Percentiles rank a stretch among this genome's conserved stretches.
These are phyloP conservation scores for Cercophora scortea DNA, from an alignment of 495 filamentous ascomycete genomes.

Conservation along the genomic window DNA sequence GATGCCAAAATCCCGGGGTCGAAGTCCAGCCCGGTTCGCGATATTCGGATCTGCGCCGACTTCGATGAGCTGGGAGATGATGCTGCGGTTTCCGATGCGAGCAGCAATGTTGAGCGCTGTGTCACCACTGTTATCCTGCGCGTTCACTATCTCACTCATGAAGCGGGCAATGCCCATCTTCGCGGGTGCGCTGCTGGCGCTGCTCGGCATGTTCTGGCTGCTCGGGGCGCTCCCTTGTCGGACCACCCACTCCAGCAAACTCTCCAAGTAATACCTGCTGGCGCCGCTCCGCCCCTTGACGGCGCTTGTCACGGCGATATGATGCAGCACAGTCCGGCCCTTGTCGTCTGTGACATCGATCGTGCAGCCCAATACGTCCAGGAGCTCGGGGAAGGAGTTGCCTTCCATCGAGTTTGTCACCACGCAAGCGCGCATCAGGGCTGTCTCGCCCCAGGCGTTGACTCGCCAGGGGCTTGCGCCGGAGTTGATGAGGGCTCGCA, in stretches of 20 bases:
- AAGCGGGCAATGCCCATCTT: constrained; percentile 81
- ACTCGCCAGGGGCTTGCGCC: constrained; percentile 82
- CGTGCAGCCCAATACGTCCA: constrained; percentile 81
- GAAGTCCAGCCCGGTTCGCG: constrained; percentile 76
- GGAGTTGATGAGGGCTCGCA: constrained; percentile 69
- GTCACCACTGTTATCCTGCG: constrained; percentile 84
- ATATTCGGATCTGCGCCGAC: constrained; percentile 86
- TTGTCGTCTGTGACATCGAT: constrained; percentile 84
- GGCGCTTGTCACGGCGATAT: constrained; percentile 89
- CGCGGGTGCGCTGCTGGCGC: constrained; percentile 29
- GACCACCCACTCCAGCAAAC: constrained; percentile 86
- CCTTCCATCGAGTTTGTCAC: constrained; percentile 90
- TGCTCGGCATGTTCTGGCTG: constrained; percentile 39
- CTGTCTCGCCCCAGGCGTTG: constrained; percentile 82
- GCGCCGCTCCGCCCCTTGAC: constrained; percentile 80
- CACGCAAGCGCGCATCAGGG: constrained; percentile 77
- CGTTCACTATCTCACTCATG: constrained; percentile 92
- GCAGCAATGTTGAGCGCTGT: constrained; percentile 92
- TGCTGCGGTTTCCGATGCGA: constrained; percentile 78
- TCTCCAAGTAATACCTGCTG: constrained; percentile 88
- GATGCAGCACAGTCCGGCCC: constrained; percentile 87
- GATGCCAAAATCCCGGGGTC: constrained; percentile 87
- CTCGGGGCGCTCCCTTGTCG: constrained; percentile 63
- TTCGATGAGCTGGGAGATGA: constrained; percentile 87
- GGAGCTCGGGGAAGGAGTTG: constrained; percentile 67